Evolutionary conservation across 2,329 filamentous ascomycete species (phyloP), one percentile per base, ranked within the genome.

Genomic region (Nemania sp.): DNA sequence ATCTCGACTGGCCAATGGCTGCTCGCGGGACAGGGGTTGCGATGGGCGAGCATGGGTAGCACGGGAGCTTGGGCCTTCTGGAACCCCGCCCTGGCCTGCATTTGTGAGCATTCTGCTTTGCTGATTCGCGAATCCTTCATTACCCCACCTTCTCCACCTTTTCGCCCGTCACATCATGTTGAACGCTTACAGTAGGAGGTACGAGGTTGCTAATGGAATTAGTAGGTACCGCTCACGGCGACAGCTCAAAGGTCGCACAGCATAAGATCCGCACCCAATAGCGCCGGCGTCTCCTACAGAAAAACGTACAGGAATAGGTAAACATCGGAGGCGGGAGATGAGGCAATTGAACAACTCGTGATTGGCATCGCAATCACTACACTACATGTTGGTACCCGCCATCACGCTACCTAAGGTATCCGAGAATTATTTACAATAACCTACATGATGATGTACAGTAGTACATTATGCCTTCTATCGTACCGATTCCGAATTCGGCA

Each of bases 31-130:
- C 40, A 52, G 53, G 47, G 45, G 15, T 34, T n/a, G 5, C 20
- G 52, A 55, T 55, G 43, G 62, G 25, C 11, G 12, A 34, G 34
- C 29, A 37, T 40, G 56, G 56, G 45, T 39, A 40, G 53, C 34
- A 40, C 40, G 47, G 63, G 55, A 65, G 61, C 64, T 65, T 63
- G 61, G 55, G 56, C 58, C 52, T 45, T 57, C 18, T 13, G 5
- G 25, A 48, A 52, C 64, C 64, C 64, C 64, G 61, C 64, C 43
- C 20, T 52, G 17, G 45, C 25, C 45, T 50, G 56, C 62, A 62
- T 50, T 34, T 43, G 21, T n/a, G 10, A n/a, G 51, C 37, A 50
- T 32, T 21, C 37, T 25, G 15, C 46, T 35, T 18, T 52, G 35
- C 42, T 53, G 54, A 60, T 60, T 60, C 57, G 60, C 34, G 49